Base-by-base conservation (phyloP, 805 yeast species). In the Lipomyces oligophaga region DNA sequence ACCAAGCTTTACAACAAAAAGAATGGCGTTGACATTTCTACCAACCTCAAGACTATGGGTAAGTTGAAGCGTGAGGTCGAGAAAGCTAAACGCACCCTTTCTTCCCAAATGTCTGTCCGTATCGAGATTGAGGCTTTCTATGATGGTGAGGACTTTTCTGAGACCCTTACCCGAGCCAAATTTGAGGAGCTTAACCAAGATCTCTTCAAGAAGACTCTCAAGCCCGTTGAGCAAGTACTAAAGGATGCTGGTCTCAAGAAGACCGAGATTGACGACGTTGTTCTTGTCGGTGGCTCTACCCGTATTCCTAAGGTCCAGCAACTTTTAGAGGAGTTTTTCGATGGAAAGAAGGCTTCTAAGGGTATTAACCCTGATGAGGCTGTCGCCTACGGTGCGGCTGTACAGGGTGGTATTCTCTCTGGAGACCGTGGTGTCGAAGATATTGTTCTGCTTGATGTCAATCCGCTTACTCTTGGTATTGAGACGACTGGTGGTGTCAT, bases 361-460 rank as follows among this genome's bases (percentile, higher is more conserved):
- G 90, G 96, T 63, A 90, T 90, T 65, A 90, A 90, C 77, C 97
- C 98, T 56, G 98, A 90, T 74, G 98, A 90, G 77, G 98, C 98
- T 68, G 97, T 90, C 65, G 98, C 97, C 35, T 90, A 82, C 63
- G 98, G 98, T 79, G 97, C 97, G 53, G 97, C 98, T 56, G 97
- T 90, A 56, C 98, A 90, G 76, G 97, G 96, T 48, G 97, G 97
- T 76, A 94, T 90, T 60, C 75, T 90, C 58, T 81, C 95, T 46
- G 97, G 97, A 70, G 96, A 89, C 72, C 88, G 83, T 63, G 93
- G 94, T 69, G 93, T 81, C 55, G 94, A 84, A 63, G 93, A 84
- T 66, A 81, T 84, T 61, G 90, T 90, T 57, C 78, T 89, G 65
- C 80, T 90, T 68, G 97, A 89, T 79, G 97, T 89, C 70, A 93